These are phyloP conservation scores for Malus sieversii DNA, from an alignment of 306 rosid genomes.

Conservation along the genomic window DNA sequence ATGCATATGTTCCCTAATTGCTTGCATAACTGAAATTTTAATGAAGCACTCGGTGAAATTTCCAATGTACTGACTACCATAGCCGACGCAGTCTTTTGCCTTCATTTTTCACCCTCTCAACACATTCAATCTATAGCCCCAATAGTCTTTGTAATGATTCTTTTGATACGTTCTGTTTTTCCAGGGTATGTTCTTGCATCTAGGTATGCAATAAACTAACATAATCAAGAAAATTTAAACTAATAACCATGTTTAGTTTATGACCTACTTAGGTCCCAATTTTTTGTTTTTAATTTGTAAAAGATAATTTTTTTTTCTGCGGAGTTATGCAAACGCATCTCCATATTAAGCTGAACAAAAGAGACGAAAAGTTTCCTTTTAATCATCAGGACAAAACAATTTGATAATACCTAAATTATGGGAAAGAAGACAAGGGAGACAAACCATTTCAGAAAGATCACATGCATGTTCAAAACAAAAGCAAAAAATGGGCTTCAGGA, in stretches of 20 bases:
- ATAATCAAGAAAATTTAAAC: background rate
- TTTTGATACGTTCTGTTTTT: background rate
- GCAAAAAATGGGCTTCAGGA: too few species aligned
- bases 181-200: slow-evolving; percentile 66
- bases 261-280: background rate
- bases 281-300: too few species aligned
- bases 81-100: slow-evolving; percentile 50
- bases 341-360: slow-evolving; percentile 61
- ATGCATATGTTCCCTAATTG: slow-evolving; percentile 54
- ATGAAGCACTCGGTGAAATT: slow-evolving; percentile 38
- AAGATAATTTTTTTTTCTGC: background rate
- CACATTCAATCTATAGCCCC: background rate
- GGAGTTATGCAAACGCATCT: slow-evolving; percentile 55
- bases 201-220: slow-evolving; percentile 33
- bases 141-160: background rate
- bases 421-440: too few species aligned
- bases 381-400: too few species aligned
- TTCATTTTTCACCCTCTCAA: background rate
- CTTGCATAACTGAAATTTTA: slow-evolving; percentile 30
- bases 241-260: too few species aligned
- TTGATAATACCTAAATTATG: too few species aligned
- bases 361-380: slow-evolving; percentile 33
- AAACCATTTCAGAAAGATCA: too few species aligned
- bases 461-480: too few species aligned
- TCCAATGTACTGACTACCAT: slow-evolving; percentile 35